Percentiles rank a stretch among this genome's conserved stretches.
Conservation (phyloP, 176 grass and related monocot species). For the Olyra latifolia region DNA sequence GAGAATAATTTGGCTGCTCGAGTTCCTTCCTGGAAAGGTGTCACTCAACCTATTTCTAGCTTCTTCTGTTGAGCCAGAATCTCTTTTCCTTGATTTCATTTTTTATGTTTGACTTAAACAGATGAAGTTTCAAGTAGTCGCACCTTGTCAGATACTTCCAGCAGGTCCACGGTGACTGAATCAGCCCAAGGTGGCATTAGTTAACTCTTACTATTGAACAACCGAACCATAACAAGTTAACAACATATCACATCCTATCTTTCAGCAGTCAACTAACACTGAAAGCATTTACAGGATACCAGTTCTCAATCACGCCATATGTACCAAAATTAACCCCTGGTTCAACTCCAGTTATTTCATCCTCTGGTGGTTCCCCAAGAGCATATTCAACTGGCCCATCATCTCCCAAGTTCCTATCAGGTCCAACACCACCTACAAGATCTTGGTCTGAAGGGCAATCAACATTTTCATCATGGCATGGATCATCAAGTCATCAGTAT, state of each 20-base stretch:
- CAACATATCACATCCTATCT: not conserved
- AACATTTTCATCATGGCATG: constrained; percentile 54
- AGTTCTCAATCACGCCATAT: constrained; percentile 74
- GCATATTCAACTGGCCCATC: constrained; percentile 60
- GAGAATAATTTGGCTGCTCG: constrained; percentile 46
- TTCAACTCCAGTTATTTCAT: constrained; percentile 53
- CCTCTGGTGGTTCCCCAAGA: constrained; percentile 51
- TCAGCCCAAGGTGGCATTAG: constrained; percentile 62
- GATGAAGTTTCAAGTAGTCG: constrained; percentile 62
- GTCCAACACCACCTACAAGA: constrained; percentile 64
- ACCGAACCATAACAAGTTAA: not conserved
- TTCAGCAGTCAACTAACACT: constrained; percentile 10
- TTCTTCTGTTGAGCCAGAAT: constrained; percentile 14
- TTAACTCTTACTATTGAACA: not conserved
- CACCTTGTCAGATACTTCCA: constrained; percentile 40
- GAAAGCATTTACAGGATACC: constrained; percentile 49
- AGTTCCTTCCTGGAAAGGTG: constrained; percentile 65
- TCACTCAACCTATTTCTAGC: not conserved
- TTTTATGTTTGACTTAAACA: constrained; percentile 37
- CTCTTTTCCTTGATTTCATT: constrained; percentile 11
- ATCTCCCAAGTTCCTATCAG: constrained; percentile 73
- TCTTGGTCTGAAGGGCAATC: constrained; percentile 44
- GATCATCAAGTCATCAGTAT: constrained; percentile 65
- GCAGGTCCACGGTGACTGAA: constrained; percentile 50
- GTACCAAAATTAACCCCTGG: constrained; percentile 40